These are phyloP conservation scores for Orbilia blumenaviensis DNA, from an alignment of 2,329 filamentous ascomycete species.

Conservation along the genomic window DNA sequence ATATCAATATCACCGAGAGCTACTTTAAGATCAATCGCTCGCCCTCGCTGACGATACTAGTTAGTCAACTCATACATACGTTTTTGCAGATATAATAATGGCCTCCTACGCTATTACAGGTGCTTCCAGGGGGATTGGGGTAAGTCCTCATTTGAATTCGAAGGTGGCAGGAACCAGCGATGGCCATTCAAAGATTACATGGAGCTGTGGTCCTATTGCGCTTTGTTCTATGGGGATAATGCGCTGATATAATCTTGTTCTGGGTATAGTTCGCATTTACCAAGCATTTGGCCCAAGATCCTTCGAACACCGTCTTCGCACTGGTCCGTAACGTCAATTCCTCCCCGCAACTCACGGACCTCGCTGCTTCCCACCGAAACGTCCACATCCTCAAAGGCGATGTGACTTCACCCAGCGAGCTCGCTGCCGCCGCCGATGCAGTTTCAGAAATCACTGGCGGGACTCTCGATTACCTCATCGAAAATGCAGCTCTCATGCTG, in stretches of 20 bases:
- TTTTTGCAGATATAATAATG: conserved; percentile 55
- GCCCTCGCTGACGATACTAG: too few species aligned
- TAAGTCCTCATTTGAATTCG: not conserved
- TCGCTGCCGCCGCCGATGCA: conserved; percentile 60
- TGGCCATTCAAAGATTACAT: not conserved
- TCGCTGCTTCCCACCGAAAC: conserved; percentile 59
- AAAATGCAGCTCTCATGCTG: conserved; percentile 59
- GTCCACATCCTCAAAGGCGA: conserved; percentile 61
- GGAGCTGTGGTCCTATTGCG: too few species aligned
- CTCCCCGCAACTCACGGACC: conserved; percentile 56
- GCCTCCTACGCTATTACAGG: conserved; percentile 60
- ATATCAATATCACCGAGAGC: not conserved
- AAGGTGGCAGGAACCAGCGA: not conserved
- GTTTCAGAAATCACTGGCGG: conserved; percentile 60
- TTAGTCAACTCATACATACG: not conserved
- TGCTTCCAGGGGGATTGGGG: conserved; percentile 59
- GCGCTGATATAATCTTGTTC: too few species aligned
- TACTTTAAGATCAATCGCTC: not conserved
- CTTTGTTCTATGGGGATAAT: too few species aligned
- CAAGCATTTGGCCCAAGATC: conserved; percentile 30
- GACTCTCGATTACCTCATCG: conserved; percentile 62
- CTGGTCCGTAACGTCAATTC: conserved; percentile 60
- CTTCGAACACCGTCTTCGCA: conserved; percentile 61
- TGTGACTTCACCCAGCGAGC: conserved; percentile 59
- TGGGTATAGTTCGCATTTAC: not conserved